These are phyloP conservation scores for Exserohilum rostratum DNA, from an alignment of 2,329 filamentous ascomycete genomes.

Conservation along the genomic window DNA sequence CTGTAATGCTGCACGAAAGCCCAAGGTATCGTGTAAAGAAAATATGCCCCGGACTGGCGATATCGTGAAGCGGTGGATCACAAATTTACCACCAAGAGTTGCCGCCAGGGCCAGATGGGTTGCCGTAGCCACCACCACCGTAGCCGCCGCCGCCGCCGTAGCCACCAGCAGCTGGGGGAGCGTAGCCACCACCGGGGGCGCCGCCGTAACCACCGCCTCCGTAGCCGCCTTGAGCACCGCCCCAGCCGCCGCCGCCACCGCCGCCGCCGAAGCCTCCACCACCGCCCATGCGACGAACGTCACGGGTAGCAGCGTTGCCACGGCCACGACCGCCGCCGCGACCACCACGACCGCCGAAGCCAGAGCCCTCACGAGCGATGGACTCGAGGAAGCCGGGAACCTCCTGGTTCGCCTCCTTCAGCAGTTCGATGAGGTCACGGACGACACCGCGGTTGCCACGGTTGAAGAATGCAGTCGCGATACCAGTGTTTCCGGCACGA, in stretches of 20 bases:
- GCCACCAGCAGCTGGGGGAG: slow-evolving; percentile 53
- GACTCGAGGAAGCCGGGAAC: slow-evolving; percentile 93
- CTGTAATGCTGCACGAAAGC: slow-evolving; percentile 26
- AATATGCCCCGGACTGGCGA: slow-evolving; percentile 37
- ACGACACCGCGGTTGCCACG: slow-evolving; percentile 98
- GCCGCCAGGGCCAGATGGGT: slow-evolving; percentile 67
- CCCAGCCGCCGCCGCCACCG: slow-evolving; percentile 50
- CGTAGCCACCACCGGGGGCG: slow-evolving; percentile 49
- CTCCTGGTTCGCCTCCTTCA: slow-evolving; percentile 99
- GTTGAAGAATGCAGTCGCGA: slow-evolving; percentile 99
- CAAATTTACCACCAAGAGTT: slow-evolving; percentile 70
- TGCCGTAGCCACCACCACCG: slow-evolving; percentile 67
- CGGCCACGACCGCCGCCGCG: slow-evolving; percentile 74
- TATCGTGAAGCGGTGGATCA: slow-evolving; percentile 24
- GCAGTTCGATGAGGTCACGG: slow-evolving; percentile 91
- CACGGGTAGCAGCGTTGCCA: slow-evolving; percentile 74
- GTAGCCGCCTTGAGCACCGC: slow-evolving; percentile 43
- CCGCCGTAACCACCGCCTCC: slow-evolving; percentile 66
- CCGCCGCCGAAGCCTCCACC: slow-evolving; percentile 64
- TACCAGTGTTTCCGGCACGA: slow-evolving; percentile 98
- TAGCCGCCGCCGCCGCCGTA: slow-evolving; percentile 53
- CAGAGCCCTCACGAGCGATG: slow-evolving; percentile 90
- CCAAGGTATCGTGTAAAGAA: slow-evolving; percentile 30
- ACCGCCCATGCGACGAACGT: slow-evolving; percentile 71
- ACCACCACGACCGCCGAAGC: slow-evolving; percentile 74